Base-by-base conservation (phyloP, 306 rosid species). In the Ammopiptanthus mongolicus region DNA sequence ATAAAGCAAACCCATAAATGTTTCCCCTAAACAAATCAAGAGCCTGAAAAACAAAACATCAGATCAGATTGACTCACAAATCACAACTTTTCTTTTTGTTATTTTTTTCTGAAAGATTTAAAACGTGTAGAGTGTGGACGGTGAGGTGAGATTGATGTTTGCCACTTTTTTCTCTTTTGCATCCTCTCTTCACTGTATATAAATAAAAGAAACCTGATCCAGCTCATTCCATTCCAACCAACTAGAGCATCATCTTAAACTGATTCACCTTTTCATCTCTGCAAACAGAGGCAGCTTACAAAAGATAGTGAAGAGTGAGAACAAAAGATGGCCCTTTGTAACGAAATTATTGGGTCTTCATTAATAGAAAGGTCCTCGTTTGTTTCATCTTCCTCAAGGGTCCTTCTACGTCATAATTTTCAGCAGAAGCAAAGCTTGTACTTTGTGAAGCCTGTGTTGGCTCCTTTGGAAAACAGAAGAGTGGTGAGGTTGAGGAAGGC, bases 81-180 rank as follows among this genome's bases (percentile, higher is more conserved):
- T 59, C 65, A 29, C 22, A n/a, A 59, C 2, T 59, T 59, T 29
- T 13, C 18, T 23, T 22, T 4, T 33, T 2, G 37, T 33, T 2
- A 6, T 41, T 29, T 31, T 59, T 58, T 33, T 61, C 13, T 61
- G 0, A 48, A 31, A 19, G 1, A 19, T 73, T 41, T 41, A 76
- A 89, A 84, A 87, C 85, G 87, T 84, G 93, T 88, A 92, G 68
- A 75, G 87, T 84, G 93, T 88, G 94, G 68, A 75, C 91, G 84
- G 84, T 75, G 78, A 42, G 86, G 83, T 55, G 82, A 65, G 60
- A 33, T 53, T 56, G 81, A 76, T 33, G 34, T 8, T 5, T 41
- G 57, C 68, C 17, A 74, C 78, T 56, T 68, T 25, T 73, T 61
- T 18, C 19, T 21, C 23, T 0, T 15, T 23, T 23, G 25, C 25